Evolutionary conservation across 2,329 filamentous ascomycete species (phyloP).

Genomic region (Aspergillus brunneoviolaceus): DNA sequence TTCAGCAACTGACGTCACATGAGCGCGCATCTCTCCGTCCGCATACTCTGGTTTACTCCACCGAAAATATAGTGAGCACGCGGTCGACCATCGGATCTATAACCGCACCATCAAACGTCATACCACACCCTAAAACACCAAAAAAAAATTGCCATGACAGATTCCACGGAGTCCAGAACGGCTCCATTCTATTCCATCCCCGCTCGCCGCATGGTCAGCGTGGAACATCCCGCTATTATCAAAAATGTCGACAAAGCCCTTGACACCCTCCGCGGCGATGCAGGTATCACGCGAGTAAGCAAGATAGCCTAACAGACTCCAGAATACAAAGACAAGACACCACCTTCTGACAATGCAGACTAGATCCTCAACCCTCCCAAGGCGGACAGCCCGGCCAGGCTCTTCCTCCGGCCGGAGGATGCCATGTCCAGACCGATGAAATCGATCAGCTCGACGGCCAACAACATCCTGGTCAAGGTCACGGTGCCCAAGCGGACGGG

Average conservation of each 20-base stretch:
- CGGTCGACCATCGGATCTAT: neutral
- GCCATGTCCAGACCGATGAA: conserved; percentile 74
- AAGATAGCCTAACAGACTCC: neutral
- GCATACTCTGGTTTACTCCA: neutral
- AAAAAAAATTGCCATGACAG: conserved; percentile 20
- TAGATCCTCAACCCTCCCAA: conserved; percentile 49
- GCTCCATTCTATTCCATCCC: conserved; percentile 55
- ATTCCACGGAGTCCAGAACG: conserved; percentile 25
- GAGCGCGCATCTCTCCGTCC: neutral
- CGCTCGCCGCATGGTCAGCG: conserved; percentile 54
- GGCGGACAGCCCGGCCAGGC: conserved; percentile 55
- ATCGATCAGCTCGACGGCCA: conserved; percentile 72
- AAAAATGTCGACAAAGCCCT: conserved; percentile 64
- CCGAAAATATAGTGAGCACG: neutral
- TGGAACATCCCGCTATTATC: conserved; percentile 68
- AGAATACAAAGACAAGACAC: too few relatives aligned
- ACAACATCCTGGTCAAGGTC: conserved; percentile 83
- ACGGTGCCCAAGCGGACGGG: conserved; percentile 85
- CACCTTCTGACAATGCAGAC: conserved; percentile 6
- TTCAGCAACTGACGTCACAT: neutral
- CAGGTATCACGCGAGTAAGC: conserved; percentile 54
- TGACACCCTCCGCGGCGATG: conserved; percentile 59
- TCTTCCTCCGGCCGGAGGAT: conserved; percentile 79
- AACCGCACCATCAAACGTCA: neutral
- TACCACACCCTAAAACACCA: neutral